phyloP scores from a whole-genome alignment of 2,329 filamentous ascomycete species.

The Raffaelea ambrosiae region DNA sequence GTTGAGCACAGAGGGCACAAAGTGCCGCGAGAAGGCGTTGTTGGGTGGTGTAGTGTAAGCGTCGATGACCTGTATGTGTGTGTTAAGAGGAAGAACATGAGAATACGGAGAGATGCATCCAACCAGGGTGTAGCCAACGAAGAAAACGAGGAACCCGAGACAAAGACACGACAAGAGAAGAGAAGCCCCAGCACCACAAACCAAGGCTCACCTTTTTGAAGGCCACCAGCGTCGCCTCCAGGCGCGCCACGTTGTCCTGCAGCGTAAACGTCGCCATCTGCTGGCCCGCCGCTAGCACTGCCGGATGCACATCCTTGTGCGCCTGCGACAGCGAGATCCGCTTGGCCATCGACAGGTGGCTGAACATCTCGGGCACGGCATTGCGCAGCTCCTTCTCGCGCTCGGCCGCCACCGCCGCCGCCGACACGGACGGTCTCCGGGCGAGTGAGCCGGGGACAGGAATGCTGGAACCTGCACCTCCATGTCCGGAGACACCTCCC shows the following conservation, averaged over 20 bases:
- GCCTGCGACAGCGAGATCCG: slow-evolving; percentile 46
- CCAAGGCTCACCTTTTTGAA: slow-evolving; percentile 65
- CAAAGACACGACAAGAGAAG: neutral
- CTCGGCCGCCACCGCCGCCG: slow-evolving; percentile 26
- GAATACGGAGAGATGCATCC: too few relatives aligned
- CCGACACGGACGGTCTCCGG: neutral
- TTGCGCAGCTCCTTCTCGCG: slow-evolving; percentile 54
- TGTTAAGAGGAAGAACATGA: neutral
- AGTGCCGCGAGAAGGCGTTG: slow-evolving; percentile 79
- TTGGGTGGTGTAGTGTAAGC: slow-evolving; percentile 85
- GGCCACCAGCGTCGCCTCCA: slow-evolving; percentile 78
- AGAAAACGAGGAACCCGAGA: neutral
- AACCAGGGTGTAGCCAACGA: too few relatives aligned
- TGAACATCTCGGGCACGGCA: slow-evolving; percentile 64
- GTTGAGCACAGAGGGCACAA: slow-evolving; percentile 83
- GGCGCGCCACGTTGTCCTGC: slow-evolving; percentile 79
- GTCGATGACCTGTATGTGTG: slow-evolving; percentile 61
- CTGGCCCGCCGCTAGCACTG: slow-evolving; percentile 75
- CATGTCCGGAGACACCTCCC: neutral
- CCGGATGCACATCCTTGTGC: slow-evolving; percentile 75
- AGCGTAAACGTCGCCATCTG: slow-evolving; percentile 86
- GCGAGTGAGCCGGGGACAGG: neutral
- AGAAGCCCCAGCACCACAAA: neutral
- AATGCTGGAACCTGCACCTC: neutral
- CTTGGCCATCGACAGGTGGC: slow-evolving; percentile 66